A percentile compares a stretch with the other conserved stretches of the same genome.
These are phyloP conservation scores for Przewalskia tangutica DNA, from an alignment of 257 asterid genomes.

Conservation along the genomic window DNA sequence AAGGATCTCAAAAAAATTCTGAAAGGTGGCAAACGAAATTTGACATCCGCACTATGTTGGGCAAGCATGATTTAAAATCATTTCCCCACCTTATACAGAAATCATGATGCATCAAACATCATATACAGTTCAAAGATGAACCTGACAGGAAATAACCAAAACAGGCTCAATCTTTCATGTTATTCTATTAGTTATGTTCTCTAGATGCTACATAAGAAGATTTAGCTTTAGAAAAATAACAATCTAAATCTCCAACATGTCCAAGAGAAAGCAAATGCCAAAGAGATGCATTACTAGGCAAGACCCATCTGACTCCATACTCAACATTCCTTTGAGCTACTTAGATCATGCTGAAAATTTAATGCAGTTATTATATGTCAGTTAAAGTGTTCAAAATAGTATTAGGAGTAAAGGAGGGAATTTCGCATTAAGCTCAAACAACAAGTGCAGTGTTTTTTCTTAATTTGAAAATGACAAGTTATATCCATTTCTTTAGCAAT, in stretches of 20 bases:
- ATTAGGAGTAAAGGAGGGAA: neutral
- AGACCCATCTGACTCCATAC: neutral
- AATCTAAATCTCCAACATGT: neutral
- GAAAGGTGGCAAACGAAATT: neutral
- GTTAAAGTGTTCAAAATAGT: neutral
- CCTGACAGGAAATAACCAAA: neutral
- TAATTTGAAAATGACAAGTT: neutral
- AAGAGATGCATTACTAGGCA: neutral
- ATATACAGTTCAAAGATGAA: neutral
- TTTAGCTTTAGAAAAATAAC: neutral
- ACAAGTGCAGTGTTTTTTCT: neutral
- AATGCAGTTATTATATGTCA: neutral
- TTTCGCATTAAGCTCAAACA: neutral
- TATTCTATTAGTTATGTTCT: neutral
- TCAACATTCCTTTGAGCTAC: neutral
- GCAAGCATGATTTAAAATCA: slow-evolving; percentile 1
- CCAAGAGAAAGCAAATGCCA: neutral
- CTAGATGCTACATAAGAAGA: neutral
- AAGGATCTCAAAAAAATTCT: neutral
- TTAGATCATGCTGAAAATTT: neutral
- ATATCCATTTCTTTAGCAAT: neutral
- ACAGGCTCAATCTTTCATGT: neutral
- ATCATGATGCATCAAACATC: neutral
- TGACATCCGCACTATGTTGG: neutral
- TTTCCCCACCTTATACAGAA: neutral